phyloP scores from a whole-genome alignment of 805 yeast genomes.

The Huiozyma sinensis region DNA sequence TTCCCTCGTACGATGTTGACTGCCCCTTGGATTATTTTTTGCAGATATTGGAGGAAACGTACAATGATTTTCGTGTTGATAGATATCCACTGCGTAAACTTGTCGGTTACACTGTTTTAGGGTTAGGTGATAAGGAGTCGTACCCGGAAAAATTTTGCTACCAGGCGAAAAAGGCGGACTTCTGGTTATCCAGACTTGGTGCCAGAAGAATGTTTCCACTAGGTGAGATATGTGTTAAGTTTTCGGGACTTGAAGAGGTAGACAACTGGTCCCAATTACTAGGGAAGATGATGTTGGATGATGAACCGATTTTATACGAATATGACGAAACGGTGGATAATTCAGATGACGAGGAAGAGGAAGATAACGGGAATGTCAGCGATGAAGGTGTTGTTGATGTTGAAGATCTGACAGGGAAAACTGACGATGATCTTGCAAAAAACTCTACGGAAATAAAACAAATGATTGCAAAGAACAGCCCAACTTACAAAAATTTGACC shows the following conservation, averaged over 20 bases:
- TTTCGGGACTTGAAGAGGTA: constrained; percentile 47
- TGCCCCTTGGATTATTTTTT: constrained; percentile 84
- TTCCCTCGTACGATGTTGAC: constrained; percentile 89
- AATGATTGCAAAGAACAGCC: constrained; percentile 86
- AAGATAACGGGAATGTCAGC: constrained; percentile 17
- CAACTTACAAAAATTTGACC: constrained; percentile 77
- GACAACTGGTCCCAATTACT: constrained; percentile 59
- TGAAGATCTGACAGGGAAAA: constrained; percentile 68
- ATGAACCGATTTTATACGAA: constrained; percentile 56
- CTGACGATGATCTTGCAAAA: constrained; percentile 3
- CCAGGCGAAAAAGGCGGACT: constrained; percentile 69
- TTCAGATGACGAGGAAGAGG: constrained; percentile 32
- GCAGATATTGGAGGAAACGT: constrained; percentile 69
- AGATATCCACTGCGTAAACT: constrained; percentile 61
- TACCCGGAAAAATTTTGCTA: constrained; percentile 82
- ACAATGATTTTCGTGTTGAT: constrained; percentile 77
- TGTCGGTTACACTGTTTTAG: constrained; percentile 76
- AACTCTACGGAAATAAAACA: constrained; percentile 38
- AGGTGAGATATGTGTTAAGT: constrained; percentile 75
- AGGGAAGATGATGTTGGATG: constrained; percentile 51
- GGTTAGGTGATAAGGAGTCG: constrained; percentile 78
- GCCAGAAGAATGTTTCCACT: constrained; percentile 75
- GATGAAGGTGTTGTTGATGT: constrained; percentile 54
- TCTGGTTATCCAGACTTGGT: constrained; percentile 72
- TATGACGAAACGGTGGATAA: constrained; percentile 49